Evolutionary conservation across 148 eudicot species (phyloP).

Genomic region (Polygonum maritimum): DNA sequence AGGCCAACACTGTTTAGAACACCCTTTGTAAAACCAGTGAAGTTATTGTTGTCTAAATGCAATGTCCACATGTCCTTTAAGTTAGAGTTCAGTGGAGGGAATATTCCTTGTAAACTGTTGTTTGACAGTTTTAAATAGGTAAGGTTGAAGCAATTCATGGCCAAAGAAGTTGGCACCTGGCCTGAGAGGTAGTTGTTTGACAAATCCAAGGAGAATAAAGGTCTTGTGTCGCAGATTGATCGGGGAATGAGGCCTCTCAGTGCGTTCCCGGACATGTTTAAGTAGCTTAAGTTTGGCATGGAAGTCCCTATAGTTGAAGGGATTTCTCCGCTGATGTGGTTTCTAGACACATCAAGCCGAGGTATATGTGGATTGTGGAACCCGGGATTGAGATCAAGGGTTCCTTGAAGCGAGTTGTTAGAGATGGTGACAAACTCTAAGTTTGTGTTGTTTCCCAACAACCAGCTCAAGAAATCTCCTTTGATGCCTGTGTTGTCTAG

Average conservation of each 20-base stretch:
- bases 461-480: neutral
- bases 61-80: neutral
- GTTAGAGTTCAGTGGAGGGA: conserved; percentile 2
- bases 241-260: neutral
- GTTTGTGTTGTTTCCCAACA: conserved; percentile 2
- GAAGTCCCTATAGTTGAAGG: neutral
- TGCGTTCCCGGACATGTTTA: conserved; percentile 1
- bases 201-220: conserved; percentile 7
- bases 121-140: neutral
- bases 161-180: conserved; percentile 11
- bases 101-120: neutral
- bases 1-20: neutral
- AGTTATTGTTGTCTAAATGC: conserved; percentile 1
- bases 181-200: conserved; percentile 11
- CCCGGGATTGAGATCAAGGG: neutral
- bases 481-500: neutral
- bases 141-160: conserved; percentile 1
- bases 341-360: neutral
- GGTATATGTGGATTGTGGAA: neutral
- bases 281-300: neutral
- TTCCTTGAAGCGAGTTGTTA: neutral
- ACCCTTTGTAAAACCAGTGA: neutral
- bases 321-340: neutral
- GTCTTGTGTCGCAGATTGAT: conserved; percentile 6
- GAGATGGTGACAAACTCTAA: neutral